phyloP scores from a whole-genome alignment of 2,329 filamentous ascomycete species.

The Ophiognomonia clavigignenti-juglandacearum region DNA sequence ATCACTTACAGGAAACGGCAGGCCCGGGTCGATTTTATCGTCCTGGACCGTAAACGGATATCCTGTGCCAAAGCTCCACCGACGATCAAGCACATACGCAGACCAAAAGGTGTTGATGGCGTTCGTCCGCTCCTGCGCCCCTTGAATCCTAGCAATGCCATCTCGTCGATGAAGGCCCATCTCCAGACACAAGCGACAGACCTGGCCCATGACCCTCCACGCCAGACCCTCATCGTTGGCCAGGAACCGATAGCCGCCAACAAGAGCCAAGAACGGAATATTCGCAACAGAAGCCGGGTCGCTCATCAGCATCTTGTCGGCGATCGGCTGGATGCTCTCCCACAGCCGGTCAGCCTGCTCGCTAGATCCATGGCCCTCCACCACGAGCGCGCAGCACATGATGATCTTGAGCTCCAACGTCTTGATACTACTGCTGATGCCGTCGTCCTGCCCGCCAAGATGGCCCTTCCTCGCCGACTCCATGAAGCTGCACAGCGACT shows the following conservation, averaged over 20 bases:
- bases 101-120: slow-evolving; percentile 79
- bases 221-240: slow-evolving; percentile 80
- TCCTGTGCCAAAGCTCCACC: slow-evolving; percentile 88
- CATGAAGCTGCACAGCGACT: slow-evolving; percentile 66
- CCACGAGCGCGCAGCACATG: slow-evolving; percentile 69
- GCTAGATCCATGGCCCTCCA: slow-evolving; percentile 77
- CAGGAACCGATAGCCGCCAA: slow-evolving; percentile 72
- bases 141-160: slow-evolving; percentile 63
- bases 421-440: slow-evolving; percentile 46
- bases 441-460: slow-evolving; percentile 25
- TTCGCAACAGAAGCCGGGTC: slow-evolving; percentile 43
- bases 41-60: slow-evolving; percentile 83
- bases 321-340: slow-evolving; percentile 65
- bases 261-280: slow-evolving; percentile 46
- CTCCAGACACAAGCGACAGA: slow-evolving; percentile 73
- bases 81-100: slow-evolving; percentile 76
- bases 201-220: slow-evolving; percentile 82
- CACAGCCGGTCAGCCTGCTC: slow-evolving; percentile 69
- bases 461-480: slow-evolving; percentile 42
- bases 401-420: slow-evolving; percentile 77
- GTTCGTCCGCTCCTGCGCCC: slow-evolving; percentile 62
- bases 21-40: slow-evolving; percentile 72
- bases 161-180: slow-evolving; percentile 78
- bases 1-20: slow-evolving; percentile 70
- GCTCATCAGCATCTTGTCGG: slow-evolving; percentile 61